Base-by-base conservation (phyloP, 805 yeast species). In the Cyberlindnera mrakii region DNA sequence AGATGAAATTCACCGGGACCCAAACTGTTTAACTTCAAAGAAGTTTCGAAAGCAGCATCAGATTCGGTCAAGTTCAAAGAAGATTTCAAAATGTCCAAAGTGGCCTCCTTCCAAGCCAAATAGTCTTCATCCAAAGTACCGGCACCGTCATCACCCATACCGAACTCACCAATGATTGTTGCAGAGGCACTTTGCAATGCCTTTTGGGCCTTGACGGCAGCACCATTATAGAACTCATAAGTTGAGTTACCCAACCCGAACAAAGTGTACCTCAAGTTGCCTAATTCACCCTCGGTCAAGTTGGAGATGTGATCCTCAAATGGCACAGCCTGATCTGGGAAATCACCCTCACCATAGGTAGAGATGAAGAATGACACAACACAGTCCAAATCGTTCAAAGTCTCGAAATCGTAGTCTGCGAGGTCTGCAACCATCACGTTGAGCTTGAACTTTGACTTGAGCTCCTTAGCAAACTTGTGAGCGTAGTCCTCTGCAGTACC, bases 401-500 rank as follows among this genome's bases (percentile, higher is more conserved):
- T 79, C 34, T 89, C 96, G 57, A 74, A 84, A 52, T 91, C 97
- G 58, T 81, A 89, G 58, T 86, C 91, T 35, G 90, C 95, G 40
- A 89, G 73, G 64, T 91, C 98, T 8, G 83, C 93, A 45, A 83
- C 78, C 83, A 93, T 78, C 3, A 91, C 79, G 50, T 81, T 78
- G 53, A 93, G 72, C 36, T 90, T 87, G 60, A 84, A 90, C 61
- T 83, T 77, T 23, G 95, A 71, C 53, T 80, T 78, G 55, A 91
- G 78, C 62, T 93, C 99, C 60, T 90, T 89, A 38, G 96, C 80
- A 53, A 89, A 81, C 60, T 91, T 86, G 54, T 83, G 77, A 16
- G 97, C 95, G 57, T 89, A 91, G 59, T 93, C 99, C 67, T 93
- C 99, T 35, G 98, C 96, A 15, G 99, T 93, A 50, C 99, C 99